phyloP scores from a whole-genome alignment of 2,329 filamentous ascomycete genomes.

The Monosporascus ibericus region DNA sequence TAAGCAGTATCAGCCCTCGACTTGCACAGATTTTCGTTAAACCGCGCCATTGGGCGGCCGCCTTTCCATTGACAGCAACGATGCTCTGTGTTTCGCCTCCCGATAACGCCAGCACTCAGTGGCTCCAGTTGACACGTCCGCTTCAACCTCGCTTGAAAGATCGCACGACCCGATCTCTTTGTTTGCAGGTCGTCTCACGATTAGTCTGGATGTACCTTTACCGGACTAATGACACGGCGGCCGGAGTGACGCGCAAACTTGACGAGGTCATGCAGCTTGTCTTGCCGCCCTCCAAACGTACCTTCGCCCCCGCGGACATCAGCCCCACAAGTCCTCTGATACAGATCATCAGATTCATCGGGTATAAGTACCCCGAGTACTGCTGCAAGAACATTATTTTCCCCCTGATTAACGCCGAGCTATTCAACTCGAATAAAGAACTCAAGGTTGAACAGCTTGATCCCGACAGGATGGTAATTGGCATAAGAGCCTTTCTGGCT shows the following conservation, averaged over 20 bases:
- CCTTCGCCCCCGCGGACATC: slow-evolving; percentile 75
- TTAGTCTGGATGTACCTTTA: slow-evolving; percentile 94
- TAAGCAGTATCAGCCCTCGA: slow-evolving; percentile 71
- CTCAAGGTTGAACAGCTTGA: slow-evolving; percentile 87
- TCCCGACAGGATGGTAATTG: slow-evolving; percentile 94
- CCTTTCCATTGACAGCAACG: slow-evolving; percentile 82
- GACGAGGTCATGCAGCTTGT: slow-evolving; percentile 86
- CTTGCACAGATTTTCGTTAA: slow-evolving; percentile 83
- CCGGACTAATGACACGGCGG: slow-evolving; percentile 66
- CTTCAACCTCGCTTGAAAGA: slow-evolving; percentile 82
- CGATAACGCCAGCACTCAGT: slow-evolving; percentile 78
- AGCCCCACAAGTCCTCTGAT: slow-evolving; percentile 85
- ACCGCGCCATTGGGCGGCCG: slow-evolving; percentile 83
- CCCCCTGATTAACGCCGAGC: slow-evolving; percentile 84
- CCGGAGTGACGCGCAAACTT: slow-evolving; percentile 67
- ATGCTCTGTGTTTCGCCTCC: slow-evolving; percentile 82
- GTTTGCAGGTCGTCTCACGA: slow-evolving; percentile 83
- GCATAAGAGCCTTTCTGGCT: slow-evolving; percentile 86
- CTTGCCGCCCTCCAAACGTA: slow-evolving; percentile 72
- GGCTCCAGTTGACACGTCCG: slow-evolving; percentile 74
- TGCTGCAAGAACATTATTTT: slow-evolving; percentile 94
- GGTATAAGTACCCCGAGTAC: slow-evolving; percentile 87
- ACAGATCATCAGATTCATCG: slow-evolving; percentile 89
- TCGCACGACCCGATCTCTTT: slow-evolving; percentile 67
- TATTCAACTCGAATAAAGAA: slow-evolving; percentile 72